Percentiles rank a stretch among this genome's conserved stretches.
phyloP scores from a whole-genome alignment of 163 green algal genomes.

The Chloroidium sp. region DNA sequence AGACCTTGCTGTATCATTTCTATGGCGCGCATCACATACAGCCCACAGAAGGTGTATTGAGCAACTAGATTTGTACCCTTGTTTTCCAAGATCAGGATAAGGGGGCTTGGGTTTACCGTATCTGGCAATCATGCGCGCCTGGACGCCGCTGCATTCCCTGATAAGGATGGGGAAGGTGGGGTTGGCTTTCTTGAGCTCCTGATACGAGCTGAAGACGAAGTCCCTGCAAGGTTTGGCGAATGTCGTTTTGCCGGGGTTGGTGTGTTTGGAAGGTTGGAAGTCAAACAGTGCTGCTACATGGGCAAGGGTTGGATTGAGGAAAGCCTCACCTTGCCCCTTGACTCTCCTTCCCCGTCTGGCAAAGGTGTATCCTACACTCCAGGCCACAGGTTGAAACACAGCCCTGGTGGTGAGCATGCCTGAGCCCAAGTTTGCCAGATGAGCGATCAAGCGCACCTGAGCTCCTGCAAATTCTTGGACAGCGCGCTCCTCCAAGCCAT shows the following conservation, averaged over 20 bases:
- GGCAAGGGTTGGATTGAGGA: no score
- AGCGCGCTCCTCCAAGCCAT: constrained; percentile 60
- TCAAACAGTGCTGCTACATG: no score
- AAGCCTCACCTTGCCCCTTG: constrained; percentile 48
- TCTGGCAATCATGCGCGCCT: constrained; percentile 53
- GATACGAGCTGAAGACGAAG: constrained; percentile 64
- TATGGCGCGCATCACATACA: no score
- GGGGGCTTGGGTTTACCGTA: constrained; percentile 20
- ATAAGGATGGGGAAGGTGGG: constrained; percentile 71
- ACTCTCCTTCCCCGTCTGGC: constrained; percentile 53
- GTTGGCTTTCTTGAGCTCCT: constrained; percentile 77
- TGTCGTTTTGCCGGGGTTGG: not conserved
- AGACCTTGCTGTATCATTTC: no score
- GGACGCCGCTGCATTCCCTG: constrained; percentile 46
- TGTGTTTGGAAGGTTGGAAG: not conserved
- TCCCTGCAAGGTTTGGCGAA: constrained; percentile 37
- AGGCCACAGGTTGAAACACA: not conserved
- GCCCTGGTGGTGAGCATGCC: not conserved
- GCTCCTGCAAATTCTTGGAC: constrained; percentile 65
- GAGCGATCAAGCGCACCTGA: constrained; percentile 39
- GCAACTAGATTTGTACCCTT: no score
- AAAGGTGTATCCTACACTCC: constrained; percentile 63
- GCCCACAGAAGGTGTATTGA: not conserved
- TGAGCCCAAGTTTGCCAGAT: no score
- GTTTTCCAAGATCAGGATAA: no score